Base-by-base conservation (phyloP, 179 eudicot genomes). In the Spergularia azorica region DNA sequence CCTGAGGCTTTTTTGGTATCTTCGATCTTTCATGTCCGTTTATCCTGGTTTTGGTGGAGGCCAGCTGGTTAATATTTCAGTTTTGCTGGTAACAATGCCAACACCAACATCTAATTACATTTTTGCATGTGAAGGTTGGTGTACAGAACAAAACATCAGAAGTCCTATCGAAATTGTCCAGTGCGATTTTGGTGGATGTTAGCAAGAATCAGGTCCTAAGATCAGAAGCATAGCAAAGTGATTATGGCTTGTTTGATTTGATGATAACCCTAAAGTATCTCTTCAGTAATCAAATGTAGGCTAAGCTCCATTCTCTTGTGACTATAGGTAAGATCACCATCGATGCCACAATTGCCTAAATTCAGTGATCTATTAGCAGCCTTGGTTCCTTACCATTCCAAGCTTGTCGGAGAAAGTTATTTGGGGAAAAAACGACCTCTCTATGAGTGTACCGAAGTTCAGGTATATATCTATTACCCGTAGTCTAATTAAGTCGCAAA, bases 391-490 rank as follows among this genome's bases (percentile, higher is more conserved):
- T 91, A 86, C 82, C 91, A 95, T 85, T 86, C 91, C 63, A 89
- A 87, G 80, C 92, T 95, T 61, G 97, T 95, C 61, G 97, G 97
- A 67, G 99, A 95, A 85, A 89, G 94, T 80, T 91, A 88, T 75
- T 80, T 91, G 87, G 97, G 90, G 51, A 93, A 79, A 81, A 91
- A 79, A 74, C 84, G 97, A 60, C 95, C 93, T 5, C 80, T 93
- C 63, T 85, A 86, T 75, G 97, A 93, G 69, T 93, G 95, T 73
- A 89, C 93, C 65, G 95, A 90, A 66, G 87, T 82, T 69, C 99
- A 95, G 97, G 99, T 89, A 86, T 63, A 20, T 66, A 32, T 73
- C 43, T 60, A 55, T 5, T 66, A 46, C 56, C 32, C 51, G 21
- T 66, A 9, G 43, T 17, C 51, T 63, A 26, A 21, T 15, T 15